phyloP scores from a whole-genome alignment of 345 rosid species.

The Noccaea bulbosa region DNA sequence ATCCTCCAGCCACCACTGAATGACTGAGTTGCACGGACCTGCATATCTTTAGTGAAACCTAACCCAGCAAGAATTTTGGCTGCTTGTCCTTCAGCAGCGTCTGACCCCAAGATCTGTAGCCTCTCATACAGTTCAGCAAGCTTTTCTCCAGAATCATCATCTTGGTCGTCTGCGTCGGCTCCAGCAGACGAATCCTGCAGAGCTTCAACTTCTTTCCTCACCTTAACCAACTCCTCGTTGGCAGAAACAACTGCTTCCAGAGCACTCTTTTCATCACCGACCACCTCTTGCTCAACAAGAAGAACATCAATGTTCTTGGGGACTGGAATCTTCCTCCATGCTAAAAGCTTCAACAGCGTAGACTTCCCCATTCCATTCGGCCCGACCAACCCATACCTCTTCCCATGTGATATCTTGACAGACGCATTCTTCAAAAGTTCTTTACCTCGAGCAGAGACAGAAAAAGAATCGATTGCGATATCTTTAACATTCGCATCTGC shows the following conservation, averaged over 20 bases:
- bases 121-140: constrained; percentile 84
- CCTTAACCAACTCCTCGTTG: constrained; percentile 72
- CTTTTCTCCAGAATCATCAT: constrained; percentile 71
- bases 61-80: constrained; percentile 95
- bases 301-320: constrained; percentile 96
- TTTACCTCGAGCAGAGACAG: constrained; percentile 92
- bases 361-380: constrained; percentile 98
- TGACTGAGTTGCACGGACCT: constrained; percentile 71
- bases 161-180: constrained; percentile 48
- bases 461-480: constrained; percentile 79
- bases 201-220: constrained; percentile 68
- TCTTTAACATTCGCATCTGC: constrained; percentile 94
- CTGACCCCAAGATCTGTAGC: constrained; percentile 85
- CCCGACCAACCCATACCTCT: constrained; percentile 94
- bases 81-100: constrained; percentile 95
- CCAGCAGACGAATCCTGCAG: constrained; percentile 54
- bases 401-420: constrained; percentile 92
- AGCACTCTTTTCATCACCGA: constrained; percentile 87
- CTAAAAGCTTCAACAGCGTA: constrained; percentile 86
- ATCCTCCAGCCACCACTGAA: constrained; percentile 99
- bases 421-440: constrained; percentile 87
- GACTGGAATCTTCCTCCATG: constrained; percentile 98
- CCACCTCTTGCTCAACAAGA: constrained; percentile 91
- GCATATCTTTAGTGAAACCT: constrained; percentile 94
- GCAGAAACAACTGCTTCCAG: constrained; percentile 92